Conservation (phyloP, 306 rosid genomes). For the Quercus mongolica region DNA sequence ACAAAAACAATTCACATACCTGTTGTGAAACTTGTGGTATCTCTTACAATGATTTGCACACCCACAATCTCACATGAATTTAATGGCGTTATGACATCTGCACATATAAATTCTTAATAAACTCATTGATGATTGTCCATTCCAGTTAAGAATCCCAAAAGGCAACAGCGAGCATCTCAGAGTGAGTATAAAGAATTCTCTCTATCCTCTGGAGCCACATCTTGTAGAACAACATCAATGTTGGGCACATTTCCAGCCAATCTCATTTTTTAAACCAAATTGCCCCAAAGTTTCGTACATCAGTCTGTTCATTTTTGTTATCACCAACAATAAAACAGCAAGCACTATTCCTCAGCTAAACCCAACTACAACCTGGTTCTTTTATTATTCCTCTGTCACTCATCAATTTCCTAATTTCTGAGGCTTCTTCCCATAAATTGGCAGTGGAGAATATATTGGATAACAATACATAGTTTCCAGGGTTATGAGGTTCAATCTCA, state of each 20-base stretch:
- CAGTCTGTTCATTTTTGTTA: conserved; percentile 31
- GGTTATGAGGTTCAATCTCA: conserved; percentile 53
- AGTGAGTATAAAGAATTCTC: conserved; percentile 43
- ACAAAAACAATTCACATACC: conserved; percentile 46
- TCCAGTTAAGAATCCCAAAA: conserved; percentile 51
- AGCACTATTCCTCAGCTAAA: conserved; percentile 49
- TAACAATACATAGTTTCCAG: conserved; percentile 42
- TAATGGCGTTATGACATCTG: conserved; percentile 58
- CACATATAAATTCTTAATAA: conserved; percentile 54
- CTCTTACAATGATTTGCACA: conserved; percentile 48
- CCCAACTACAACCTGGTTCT: conserved; percentile 60
- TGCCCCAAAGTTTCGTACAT: conserved; percentile 25
- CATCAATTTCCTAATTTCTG: conserved; percentile 54
- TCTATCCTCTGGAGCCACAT: conserved; percentile 53
- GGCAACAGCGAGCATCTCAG: conserved; percentile 55
- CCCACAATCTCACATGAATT: conserved; percentile 46
- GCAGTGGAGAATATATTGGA: conserved; percentile 43
- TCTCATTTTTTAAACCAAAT: conserved; percentile 49
- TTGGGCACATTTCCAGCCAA: conserved; percentile 43
- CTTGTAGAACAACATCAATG: conserved; percentile 56
- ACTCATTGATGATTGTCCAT: conserved; percentile 42
- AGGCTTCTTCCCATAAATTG: conserved; percentile 57
- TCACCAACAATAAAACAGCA: conserved; percentile 50
- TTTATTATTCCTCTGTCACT: conserved; percentile 45
- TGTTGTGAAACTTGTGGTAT: conserved; percentile 57